Base-by-base conservation (phyloP, 2,329 filamentous ascomycete species). In the Exophiala viscosa region DNA sequence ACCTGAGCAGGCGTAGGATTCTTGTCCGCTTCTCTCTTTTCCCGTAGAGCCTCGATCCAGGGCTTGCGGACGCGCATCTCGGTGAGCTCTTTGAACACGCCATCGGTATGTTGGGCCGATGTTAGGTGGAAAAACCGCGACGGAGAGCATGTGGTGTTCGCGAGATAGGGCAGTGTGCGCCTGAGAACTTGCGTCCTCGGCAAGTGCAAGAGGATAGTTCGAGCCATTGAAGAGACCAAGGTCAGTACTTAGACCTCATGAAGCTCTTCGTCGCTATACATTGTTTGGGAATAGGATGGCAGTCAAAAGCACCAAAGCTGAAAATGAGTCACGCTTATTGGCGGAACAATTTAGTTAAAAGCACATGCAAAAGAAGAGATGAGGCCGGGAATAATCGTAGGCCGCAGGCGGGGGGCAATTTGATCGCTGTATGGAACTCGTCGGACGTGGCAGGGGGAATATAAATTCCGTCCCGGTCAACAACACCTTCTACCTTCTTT, bases 31-130 rank as follows among this genome's bases (percentile, higher is more conserved):
- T 76, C 71, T 17, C 74, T 76, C 60, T 79, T 76, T 59, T 77
- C 73, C 15, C 74, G 75, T 44, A 86, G 71, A 0, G 85, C 85
- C 60, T 87, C 81, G 36, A 87, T 78, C 81, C 84, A 87, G 23
- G 85, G 84, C n/a, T 78, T 84, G 55, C 80, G 80, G 6, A 84
- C 79, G 40, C 82, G 73, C 70, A 80, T 79, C 14, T 77, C 76
- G 44, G 80, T 81, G 47, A 84, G 69, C 48, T 77, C 81, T 43
- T 74, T 71, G 62, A 82, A 83, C n/a, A 84, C 80, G 2, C 81
- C 81, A 69, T 83, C 80, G 13, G 78, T 81, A 13, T 52, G 60
- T 35, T 55, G 63, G 11, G 36, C 13, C 7, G 54, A 20, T 13
- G 45, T 57, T 15, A 50, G 45, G 33, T 59, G 46, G 31, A 62